phyloP scores from a whole-genome alignment of 495 filamentous ascomycete species.

The Poronia punctata region DNA sequence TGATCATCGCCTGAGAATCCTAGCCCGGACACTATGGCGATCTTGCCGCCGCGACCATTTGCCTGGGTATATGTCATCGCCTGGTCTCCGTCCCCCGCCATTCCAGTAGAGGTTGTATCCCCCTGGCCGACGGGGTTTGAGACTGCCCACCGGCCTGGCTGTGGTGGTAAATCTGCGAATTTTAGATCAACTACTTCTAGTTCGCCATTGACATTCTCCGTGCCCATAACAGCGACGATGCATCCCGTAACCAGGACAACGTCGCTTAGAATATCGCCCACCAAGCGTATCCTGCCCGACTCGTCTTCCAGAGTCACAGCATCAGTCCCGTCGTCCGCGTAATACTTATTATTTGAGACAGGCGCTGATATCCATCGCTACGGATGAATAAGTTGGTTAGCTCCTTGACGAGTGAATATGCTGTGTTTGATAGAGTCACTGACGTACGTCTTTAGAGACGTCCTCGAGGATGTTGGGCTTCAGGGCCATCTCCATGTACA shows the following conservation, averaged over 20 bases:
- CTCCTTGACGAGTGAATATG: neutral
- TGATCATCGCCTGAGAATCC: slow-evolving; percentile 67
- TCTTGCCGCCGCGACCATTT: slow-evolving; percentile 46
- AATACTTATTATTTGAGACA: slow-evolving; percentile 72
- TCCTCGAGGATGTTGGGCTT: slow-evolving; percentile 98
- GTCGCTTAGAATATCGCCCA: slow-evolving; percentile 56
- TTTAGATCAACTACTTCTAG: slow-evolving; percentile 88
- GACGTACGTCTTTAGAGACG: slow-evolving; percentile 77
- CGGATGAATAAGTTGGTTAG: neutral
- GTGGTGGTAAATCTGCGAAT: slow-evolving; percentile 75
- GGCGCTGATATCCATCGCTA: slow-evolving; percentile 83
- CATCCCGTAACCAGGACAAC: slow-evolving; percentile 81
- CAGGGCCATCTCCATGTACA: slow-evolving; percentile 94
- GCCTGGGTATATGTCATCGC: slow-evolving; percentile 36
- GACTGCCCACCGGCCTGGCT: slow-evolving; percentile 69
- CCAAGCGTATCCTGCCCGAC: slow-evolving; percentile 80
- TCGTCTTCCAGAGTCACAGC: slow-evolving; percentile 91
- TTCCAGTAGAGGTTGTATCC: slow-evolving; percentile 14
- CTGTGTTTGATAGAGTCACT: neutral
- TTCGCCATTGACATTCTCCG: slow-evolving; percentile 83
- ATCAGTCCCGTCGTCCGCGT: slow-evolving; percentile 49
- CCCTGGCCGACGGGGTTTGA: slow-evolving; percentile 23
- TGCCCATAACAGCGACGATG: slow-evolving; percentile 85
- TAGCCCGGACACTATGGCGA: slow-evolving; percentile 86
- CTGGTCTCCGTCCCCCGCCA: slow-evolving; percentile 33